Evolutionary conservation across 148 eudicot species (phyloP).

Genomic region (Chenopodium quinoa): DNA sequence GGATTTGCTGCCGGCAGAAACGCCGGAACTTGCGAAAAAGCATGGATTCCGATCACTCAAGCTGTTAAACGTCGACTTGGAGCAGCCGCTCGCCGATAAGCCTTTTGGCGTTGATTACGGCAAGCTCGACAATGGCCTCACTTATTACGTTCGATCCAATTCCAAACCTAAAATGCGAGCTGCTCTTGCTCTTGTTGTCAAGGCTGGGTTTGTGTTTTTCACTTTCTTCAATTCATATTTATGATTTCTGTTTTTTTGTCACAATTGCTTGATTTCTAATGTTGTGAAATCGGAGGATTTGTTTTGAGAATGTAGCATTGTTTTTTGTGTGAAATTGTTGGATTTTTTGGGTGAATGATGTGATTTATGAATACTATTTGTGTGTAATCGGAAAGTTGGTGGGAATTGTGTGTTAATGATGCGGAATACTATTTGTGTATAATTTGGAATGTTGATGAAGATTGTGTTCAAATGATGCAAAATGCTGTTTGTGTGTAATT

Average conservation of each 20-base stretch:
- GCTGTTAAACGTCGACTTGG: constrained; percentile 52
- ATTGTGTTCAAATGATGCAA: too few relatives aligned
- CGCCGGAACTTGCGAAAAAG: constrained; percentile 48
- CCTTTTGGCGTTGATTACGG: constrained; percentile 76
- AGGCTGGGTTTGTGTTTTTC: constrained; percentile 53
- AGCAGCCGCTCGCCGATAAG: constrained; percentile 39
- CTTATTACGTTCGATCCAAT: constrained; percentile 77
- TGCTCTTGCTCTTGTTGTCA: constrained; percentile 86
- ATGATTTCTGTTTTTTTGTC: not conserved
- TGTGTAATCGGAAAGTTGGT: too few relatives aligned
- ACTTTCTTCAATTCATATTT: not conserved
- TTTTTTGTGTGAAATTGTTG: too few relatives aligned
- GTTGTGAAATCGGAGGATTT: too few relatives aligned
- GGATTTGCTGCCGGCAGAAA: constrained; percentile 73
- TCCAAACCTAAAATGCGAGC: constrained; percentile 89
- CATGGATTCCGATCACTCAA: constrained; percentile 76
- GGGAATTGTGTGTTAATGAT: too few relatives aligned
- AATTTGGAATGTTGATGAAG: too few relatives aligned
- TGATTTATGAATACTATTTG: too few relatives aligned
- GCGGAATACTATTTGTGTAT: too few relatives aligned
- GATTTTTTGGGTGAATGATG: too few relatives aligned
- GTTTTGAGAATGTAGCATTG: too few relatives aligned
- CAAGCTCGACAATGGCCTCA: constrained; percentile 64
- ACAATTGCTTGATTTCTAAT: not conserved
- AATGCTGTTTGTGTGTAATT: too few relatives aligned